Conservation (phyloP, 495 filamentous ascomycete genomes). For the Neurospora sp. region DNA sequence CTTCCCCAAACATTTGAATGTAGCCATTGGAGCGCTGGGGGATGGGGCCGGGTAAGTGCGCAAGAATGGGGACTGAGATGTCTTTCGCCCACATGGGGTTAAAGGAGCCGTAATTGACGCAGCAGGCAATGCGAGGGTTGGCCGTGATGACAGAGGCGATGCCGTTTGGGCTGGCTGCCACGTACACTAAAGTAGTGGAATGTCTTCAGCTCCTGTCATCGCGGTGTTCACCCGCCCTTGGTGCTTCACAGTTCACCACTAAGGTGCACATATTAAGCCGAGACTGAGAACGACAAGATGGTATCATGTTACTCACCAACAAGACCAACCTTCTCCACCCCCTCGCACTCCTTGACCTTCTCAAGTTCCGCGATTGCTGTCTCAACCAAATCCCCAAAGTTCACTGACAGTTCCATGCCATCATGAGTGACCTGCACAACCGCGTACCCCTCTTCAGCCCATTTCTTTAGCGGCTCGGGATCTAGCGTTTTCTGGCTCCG, state of each 20-base stretch:
- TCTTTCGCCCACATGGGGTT: neutral
- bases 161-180: neutral
- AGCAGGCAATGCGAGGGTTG: conserved; percentile 18
- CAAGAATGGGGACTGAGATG: conserved; percentile 7
- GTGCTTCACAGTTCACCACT: neutral
- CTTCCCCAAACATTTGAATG: neutral
- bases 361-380: conserved; percentile 14
- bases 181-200: conserved; percentile 5
- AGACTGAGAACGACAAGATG: neutral
- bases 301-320: conserved; percentile 21
- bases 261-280: neutral
- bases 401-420: too few species aligned
- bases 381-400: neutral
- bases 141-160: conserved; percentile 7
- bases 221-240: neutral
- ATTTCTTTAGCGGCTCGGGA: conserved; percentile 42
- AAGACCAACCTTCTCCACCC: conserved; percentile 20
- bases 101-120: conserved; percentile 20
- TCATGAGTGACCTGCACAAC: conserved; percentile 29
- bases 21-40: neutral
- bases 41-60: conserved; percentile 7
- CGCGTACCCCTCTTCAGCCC: conserved; percentile 50
- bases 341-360: conserved; percentile 17
- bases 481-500: conserved; percentile 22
- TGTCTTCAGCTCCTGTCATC: neutral